Evolutionary conservation across 306 rosid species (phyloP), one percentile per base, ranked within the genome.

Genomic region (Pyrus communis): DNA sequence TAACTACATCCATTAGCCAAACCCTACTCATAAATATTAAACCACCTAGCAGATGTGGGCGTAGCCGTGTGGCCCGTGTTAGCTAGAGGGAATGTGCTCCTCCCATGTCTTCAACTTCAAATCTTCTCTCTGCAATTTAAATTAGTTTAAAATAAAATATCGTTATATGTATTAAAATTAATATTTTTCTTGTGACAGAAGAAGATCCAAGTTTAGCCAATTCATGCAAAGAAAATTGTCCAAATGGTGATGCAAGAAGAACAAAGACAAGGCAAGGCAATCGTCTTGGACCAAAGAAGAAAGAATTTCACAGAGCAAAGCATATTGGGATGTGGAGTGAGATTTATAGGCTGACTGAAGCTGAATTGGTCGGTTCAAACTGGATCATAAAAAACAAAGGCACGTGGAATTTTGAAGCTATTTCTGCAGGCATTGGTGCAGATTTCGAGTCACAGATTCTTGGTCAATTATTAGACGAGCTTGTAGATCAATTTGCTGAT

Each of bases 371-470:
- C 15, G 85, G 71, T 49, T 79, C 93, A 70, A 84, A 52, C 73
- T 83, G 87, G 84, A 67, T 51, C 61, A 3, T 78, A 14, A 31
- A 57, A 31, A 75, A 31, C 45, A 69, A 60, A 54, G 68, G 52
- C 27, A 71, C 51, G 69, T 77, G 78, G 72, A 80, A 83, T 49
- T 55, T 79, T 15, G 76, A 82, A 52, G 87, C 85, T 17, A 51
- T 5, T 59, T 46, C 80, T 74, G 85, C 81, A 68, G 69, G 82
- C 27, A 35, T 92, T 60, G 73, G 79, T 73, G 96, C 75, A 49
- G 91, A 89, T 73, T 75, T 91, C 69, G 97, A 86, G 81, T 79
- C 81, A 1, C 72, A 68, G 43, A 82, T 92, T 70, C 79, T 91
- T 69, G 78, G 79, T 71, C 78, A 86, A n/a, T 78, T 95, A 76